Base-by-base conservation (phyloP, 192 early-diverging fungal species). In the Coemansia sp. region DNA sequence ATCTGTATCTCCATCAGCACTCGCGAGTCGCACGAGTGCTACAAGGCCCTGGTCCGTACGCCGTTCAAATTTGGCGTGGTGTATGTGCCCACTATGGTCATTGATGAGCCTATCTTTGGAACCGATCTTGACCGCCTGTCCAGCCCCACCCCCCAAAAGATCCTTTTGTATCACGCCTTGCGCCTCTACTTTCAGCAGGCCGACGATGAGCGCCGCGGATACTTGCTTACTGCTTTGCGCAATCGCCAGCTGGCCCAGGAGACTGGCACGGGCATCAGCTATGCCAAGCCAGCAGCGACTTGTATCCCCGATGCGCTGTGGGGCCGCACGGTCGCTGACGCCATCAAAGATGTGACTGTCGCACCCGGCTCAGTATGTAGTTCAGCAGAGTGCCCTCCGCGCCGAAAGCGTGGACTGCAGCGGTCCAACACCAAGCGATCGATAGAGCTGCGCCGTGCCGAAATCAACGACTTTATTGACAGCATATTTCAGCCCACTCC, bases 121-220 rank as follows among this genome's bases (percentile, higher is more conserved):
- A 79, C 82, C 5, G 78, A 84, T 50, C 70, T 85, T n/a, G 79
- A 81, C 65, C 78, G 84, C 20, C 66, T 82, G 55, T 69, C 76
- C 15, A 79, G 44, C 40, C 76, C 84, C 10, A 74, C 84, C 15
- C 77, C 84, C 27, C 84, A 79, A 44, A 86, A 82, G 71, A 71
- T 82, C 33, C 64, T 86, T 34, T 72, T 86, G 13, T 86, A 79
- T 63, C 79, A 81, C 34, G 84, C 79, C 11, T 61, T 86, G 39
- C 72, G 79, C 29, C 63, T 80, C 57, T 86, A 79, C 61, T 86
- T 86, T 41, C 76, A 86, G 70, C 79, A 86, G 72, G 84, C 79
- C 33, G 79, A 86, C 52, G 69, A 72, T 20, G 77, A 76, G 74
- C 76, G 73, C 40, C 58, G 80, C 66, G 76, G 76, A 7, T 78